Evolutionary conservation across 176 grass and related monocot genomes (phyloP).

Genomic region (Rhipidocladum racemiflorum): DNA sequence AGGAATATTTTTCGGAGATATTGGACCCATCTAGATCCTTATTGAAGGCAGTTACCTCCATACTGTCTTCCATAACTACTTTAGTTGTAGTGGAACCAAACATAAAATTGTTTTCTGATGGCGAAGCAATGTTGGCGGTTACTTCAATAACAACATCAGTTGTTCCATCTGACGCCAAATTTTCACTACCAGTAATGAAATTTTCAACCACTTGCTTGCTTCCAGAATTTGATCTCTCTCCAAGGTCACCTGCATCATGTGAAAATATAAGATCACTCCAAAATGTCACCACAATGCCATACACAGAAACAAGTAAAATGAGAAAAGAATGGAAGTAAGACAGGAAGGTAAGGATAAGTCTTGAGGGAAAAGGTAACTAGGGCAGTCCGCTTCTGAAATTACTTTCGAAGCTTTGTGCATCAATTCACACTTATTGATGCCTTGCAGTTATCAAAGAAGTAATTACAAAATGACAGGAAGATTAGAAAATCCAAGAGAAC

Average conservation of each 20-base stretch:
- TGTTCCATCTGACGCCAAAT: neutral
- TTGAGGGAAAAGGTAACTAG: neutral
- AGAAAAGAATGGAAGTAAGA: neutral
- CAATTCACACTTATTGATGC: neutral
- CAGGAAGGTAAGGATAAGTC: neutral
- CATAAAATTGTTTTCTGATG: neutral
- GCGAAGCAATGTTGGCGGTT: neutral
- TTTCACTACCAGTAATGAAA: slow-evolving; percentile 3
- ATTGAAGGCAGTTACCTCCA: slow-evolving; percentile 7
- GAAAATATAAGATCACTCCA: slow-evolving; percentile 3
- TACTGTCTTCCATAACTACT: slow-evolving; percentile 9
- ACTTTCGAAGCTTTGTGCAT: neutral
- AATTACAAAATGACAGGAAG: neutral
- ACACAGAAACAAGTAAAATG: neutral
- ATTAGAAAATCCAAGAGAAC: slow-evolving; percentile 4
- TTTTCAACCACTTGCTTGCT: slow-evolving; percentile 1
- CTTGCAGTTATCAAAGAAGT: neutral
- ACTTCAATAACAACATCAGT: slow-evolving; percentile 35
- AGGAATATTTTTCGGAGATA: slow-evolving; percentile 11
- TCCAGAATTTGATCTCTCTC: slow-evolving; percentile 26
- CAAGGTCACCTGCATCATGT: slow-evolving; percentile 23
- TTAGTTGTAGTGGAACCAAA: slow-evolving; percentile 12
- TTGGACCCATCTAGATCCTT: slow-evolving; percentile 7
- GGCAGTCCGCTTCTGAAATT: neutral
- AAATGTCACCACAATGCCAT: neutral